These are phyloP conservation scores for Moesziomyces sp. DNA, from an alignment of 1,284 basidiomycete species.

Conservation along the genomic window DNA sequence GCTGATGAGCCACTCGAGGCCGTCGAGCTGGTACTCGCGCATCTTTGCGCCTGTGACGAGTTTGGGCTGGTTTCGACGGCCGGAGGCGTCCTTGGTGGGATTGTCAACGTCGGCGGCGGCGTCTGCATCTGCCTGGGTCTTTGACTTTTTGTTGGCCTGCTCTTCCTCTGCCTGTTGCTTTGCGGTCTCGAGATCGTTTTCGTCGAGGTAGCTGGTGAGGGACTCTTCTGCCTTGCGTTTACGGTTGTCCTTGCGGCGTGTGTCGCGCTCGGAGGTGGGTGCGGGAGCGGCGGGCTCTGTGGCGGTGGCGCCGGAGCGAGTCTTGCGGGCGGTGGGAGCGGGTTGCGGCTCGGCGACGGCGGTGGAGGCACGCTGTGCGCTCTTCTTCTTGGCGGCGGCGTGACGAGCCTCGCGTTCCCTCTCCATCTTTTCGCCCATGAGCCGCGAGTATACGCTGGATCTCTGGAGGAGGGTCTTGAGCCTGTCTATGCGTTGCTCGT, in stretches of 20 bases:
- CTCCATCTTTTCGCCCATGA: slow-evolving; percentile 66
- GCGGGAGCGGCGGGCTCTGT: slow-evolving; percentile 13
- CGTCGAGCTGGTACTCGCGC: slow-evolving; percentile 91
- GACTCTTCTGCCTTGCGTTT: slow-evolving; percentile 41
- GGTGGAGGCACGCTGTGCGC: slow-evolving; percentile 4
- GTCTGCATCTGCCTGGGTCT: slow-evolving; percentile 73
- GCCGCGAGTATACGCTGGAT: slow-evolving; percentile 62
- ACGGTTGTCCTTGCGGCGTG: slow-evolving; percentile 29
- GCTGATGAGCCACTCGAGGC: slow-evolving; percentile 94
- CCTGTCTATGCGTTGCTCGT: slow-evolving; percentile 56
- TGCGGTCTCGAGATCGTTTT: slow-evolving; percentile 50
- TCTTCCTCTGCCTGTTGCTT: slow-evolving; percentile 22
- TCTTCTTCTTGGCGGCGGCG: slow-evolving; percentile 14
- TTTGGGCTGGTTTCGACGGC: slow-evolving; percentile 74
- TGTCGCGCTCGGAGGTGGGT: slow-evolving; percentile 11
- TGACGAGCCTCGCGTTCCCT: slow-evolving; percentile 41
- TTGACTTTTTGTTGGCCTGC: slow-evolving; percentile 47
- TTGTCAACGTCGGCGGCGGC: slow-evolving; percentile 69
- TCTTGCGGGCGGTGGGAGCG: slow-evolving; percentile 30
- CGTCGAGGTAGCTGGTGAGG: slow-evolving; percentile 49
- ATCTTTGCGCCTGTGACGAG: slow-evolving; percentile 85
- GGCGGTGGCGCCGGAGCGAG: slow-evolving; percentile 20
- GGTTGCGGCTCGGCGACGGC: slow-evolving; percentile 13
- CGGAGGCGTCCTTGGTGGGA: slow-evolving; percentile 9
- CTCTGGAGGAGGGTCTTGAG: slow-evolving; percentile 61